Percentiles rank a stretch among this genome's conserved stretches.
These are phyloP conservation scores for Sugiyamaella chiloensis DNA, from an alignment of 805 yeast species.

Conservation along the genomic window DNA sequence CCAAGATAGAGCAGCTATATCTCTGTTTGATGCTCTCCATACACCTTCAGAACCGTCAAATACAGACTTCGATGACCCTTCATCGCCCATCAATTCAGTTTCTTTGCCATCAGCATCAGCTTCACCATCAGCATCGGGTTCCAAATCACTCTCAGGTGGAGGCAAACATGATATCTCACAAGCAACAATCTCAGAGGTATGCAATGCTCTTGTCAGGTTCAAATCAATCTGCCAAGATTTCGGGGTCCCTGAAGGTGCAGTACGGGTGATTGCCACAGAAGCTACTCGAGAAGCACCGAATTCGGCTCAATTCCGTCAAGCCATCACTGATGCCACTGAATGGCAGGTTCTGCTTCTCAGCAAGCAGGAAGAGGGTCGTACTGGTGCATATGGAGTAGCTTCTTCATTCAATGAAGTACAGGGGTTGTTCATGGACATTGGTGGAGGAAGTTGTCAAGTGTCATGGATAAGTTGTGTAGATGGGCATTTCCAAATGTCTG, in stretches of 20 bases:
- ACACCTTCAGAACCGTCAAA: constrained; percentile 19
- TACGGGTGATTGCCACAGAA: constrained; percentile 69
- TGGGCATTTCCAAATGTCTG: constrained; percentile 55
- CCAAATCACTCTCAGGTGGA: too few relatives aligned
- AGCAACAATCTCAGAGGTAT: constrained; percentile 56
- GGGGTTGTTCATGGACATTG: constrained; percentile 70
- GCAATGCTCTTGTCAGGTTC: constrained; percentile 63
- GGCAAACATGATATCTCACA: constrained; percentile 26
- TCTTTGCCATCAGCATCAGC: neutral
- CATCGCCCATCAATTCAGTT: neutral
- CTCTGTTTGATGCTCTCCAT: constrained; percentile 59
- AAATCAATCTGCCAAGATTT: constrained; percentile 68
- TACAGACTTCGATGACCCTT: neutral
- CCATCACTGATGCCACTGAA: constrained; percentile 55
- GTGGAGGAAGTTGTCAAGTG: constrained; percentile 67
- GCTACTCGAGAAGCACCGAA: constrained; percentile 70
- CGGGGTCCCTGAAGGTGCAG: constrained; percentile 57
- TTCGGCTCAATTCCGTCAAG: constrained; percentile 53
- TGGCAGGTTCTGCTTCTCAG: constrained; percentile 63
- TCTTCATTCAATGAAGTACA: constrained; percentile 64
- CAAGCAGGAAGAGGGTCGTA: constrained; percentile 61
- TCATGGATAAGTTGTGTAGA: constrained; percentile 62
- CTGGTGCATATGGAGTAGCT: constrained; percentile 72
- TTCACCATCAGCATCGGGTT: too few relatives aligned
- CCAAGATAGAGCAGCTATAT: constrained; percentile 69